Percentiles rank a stretch among this genome's conserved stretches.
Evolutionary conservation across 345 rosid species (phyloP).

Genomic region (Citrus cavaleriei): DNA sequence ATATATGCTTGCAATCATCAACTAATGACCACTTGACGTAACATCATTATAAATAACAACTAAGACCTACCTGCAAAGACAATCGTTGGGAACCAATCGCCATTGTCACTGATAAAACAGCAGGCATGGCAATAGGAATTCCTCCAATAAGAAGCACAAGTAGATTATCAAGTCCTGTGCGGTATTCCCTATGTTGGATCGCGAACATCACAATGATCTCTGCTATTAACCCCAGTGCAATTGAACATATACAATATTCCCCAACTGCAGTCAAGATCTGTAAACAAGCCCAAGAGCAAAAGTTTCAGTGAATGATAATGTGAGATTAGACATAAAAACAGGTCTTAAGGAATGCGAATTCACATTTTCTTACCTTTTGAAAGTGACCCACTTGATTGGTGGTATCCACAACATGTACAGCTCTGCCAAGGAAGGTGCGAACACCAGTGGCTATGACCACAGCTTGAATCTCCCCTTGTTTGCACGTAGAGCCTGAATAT

Average conservation of each 20-base stretch:
- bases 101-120: slow-evolving; percentile 66
- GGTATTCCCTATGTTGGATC: slow-evolving; percentile 64
- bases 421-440: slow-evolving; percentile 87
- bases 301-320: neutral
- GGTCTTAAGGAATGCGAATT: neutral
- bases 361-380: slow-evolving; percentile 42
- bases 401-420: slow-evolving; percentile 81
- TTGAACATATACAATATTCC: slow-evolving; percentile 83
- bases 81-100: slow-evolving; percentile 64
- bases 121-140: slow-evolving; percentile 75
- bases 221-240: slow-evolving; percentile 63
- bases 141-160: slow-evolving; percentile 70
- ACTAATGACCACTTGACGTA: neutral
- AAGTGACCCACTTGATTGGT: slow-evolving; percentile 92
- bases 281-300: neutral
- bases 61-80: slow-evolving; percentile 47
- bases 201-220: slow-evolving; percentile 89
- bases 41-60: neutral
- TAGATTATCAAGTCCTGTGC: slow-evolving; percentile 82
- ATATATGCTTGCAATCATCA: neutral
- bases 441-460: slow-evolving; percentile 84
- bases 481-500: slow-evolving; percentile 88
- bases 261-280: slow-evolving; percentile 83
- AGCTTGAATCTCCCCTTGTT: slow-evolving; percentile 89
- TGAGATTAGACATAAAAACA: neutral